Evolutionary conservation across 345 rosid genomes (phyloP).

Genomic region (Euclidium syriacum): DNA sequence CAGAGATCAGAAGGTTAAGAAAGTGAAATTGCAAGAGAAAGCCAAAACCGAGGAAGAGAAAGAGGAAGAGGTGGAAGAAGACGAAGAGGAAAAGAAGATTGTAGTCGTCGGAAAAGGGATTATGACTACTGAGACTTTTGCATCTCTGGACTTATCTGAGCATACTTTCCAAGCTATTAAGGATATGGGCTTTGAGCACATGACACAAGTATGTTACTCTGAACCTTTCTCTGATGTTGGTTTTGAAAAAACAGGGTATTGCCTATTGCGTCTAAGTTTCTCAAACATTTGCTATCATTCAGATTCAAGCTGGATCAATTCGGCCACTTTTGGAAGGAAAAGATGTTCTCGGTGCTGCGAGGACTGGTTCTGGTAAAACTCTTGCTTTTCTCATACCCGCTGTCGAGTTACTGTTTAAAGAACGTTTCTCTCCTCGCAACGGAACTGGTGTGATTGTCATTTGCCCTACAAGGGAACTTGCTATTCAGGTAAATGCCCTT

Average conservation of each 20-base stretch:
- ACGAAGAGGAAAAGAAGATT: slow-evolving; percentile 14
- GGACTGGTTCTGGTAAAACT: slow-evolving; percentile 98
- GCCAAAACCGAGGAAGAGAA: slow-evolving; percentile 15
- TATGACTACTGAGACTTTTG: slow-evolving; percentile 74
- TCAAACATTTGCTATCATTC: neutral
- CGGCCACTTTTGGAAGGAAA: slow-evolving; percentile 76
- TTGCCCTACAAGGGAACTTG: slow-evolving; percentile 97
- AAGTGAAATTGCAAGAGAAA: slow-evolving; percentile 15
- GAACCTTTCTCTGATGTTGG: neutral
- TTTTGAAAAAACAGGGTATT: neutral
- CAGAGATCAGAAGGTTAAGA: slow-evolving; percentile 19
- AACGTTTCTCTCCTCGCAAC: slow-evolving; percentile 63
- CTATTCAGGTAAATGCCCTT: slow-evolving; percentile 65
- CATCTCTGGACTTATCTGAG: slow-evolving; percentile 60
- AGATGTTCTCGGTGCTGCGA: slow-evolving; percentile 97
- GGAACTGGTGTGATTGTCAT: slow-evolving; percentile 86
- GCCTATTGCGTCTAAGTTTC: neutral
- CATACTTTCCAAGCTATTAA: slow-evolving; percentile 60
- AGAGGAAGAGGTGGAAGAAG: slow-evolving; percentile 22
- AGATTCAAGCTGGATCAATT: slow-evolving; percentile 92
- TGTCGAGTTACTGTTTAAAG: slow-evolving; percentile 69
- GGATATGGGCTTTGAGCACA: slow-evolving; percentile 66
- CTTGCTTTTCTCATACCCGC: slow-evolving; percentile 93
- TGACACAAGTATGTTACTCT: slow-evolving; percentile 65
- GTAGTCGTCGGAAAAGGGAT: slow-evolving; percentile 53